These are phyloP conservation scores for Stemphylium beticola DNA, from an alignment of 2,329 filamentous ascomycete genomes.

Conservation along the genomic window DNA sequence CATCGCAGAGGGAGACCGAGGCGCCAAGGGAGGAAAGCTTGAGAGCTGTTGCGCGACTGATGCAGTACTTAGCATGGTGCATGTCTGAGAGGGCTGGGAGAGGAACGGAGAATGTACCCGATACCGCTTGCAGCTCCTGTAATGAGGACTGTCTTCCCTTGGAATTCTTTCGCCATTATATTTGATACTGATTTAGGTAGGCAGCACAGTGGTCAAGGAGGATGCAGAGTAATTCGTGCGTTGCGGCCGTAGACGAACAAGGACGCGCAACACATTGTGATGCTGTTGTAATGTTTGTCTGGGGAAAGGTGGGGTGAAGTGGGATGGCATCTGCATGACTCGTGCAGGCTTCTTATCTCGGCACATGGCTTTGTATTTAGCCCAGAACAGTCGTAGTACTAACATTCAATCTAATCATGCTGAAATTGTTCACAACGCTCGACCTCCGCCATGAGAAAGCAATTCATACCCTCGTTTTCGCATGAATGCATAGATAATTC, in stretches of 20 bases:
- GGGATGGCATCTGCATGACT: conserved; percentile 40
- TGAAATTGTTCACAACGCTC: neutral
- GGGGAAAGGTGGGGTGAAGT: conserved; percentile 46
- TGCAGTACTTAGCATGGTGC: neutral
- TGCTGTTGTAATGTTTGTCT: conserved; percentile 20
- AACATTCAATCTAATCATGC: neutral
- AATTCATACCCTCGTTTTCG: neutral
- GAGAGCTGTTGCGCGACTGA: conserved; percentile 53
- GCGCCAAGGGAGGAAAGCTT: conserved; percentile 56
- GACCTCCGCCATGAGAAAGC: neutral
- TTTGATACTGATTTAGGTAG: neutral
- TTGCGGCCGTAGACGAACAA: neutral
- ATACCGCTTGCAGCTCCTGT: conserved; percentile 54
- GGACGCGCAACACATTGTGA: conserved; percentile 9
- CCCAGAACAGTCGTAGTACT: neutral
- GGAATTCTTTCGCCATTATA: conserved; percentile 36
- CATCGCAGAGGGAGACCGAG: conserved; percentile 42
- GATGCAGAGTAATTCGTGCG: neutral
- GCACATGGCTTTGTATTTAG: neutral
- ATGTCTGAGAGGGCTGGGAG: neutral
- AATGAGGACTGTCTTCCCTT: conserved; percentile 38
- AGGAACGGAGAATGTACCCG: conserved; percentile 39
- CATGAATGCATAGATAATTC: neutral
- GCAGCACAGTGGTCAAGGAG: neutral
- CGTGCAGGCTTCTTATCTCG: conserved; percentile 11